Evolutionary conservation across 768 basidiomycete species (phyloP).

Genomic region (Pilatotrama ljubarskyi): DNA sequence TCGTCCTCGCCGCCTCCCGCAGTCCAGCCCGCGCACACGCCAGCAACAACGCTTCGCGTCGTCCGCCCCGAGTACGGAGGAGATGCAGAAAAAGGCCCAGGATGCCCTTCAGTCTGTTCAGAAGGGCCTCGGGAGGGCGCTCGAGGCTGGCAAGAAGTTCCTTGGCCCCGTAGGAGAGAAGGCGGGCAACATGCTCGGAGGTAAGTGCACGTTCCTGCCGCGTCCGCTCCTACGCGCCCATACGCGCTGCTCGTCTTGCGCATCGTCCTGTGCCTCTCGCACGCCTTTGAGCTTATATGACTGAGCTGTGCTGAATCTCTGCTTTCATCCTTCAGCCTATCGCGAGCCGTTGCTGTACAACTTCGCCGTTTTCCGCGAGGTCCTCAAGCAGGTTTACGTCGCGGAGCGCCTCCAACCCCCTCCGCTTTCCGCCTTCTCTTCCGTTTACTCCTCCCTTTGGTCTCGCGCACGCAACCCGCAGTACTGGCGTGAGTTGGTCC

Average conservation of each 20-base stretch:
- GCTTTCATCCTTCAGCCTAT: conserved; percentile 51
- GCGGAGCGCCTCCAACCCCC: conserved; percentile 65
- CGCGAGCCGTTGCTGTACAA: conserved; percentile 79
- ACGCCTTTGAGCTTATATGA: no score
- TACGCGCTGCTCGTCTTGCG: neutral
- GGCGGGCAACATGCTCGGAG: conserved; percentile 57
- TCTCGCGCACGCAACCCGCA: conserved; percentile 53
- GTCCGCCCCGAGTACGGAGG: conserved; percentile 38
- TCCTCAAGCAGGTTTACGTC: conserved; percentile 58
- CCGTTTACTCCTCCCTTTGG: conserved; percentile 68
- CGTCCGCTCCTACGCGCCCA: neutral
- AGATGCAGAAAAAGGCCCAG: conserved; percentile 69
- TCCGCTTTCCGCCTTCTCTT: conserved; percentile 49
- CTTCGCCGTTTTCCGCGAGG: conserved; percentile 70
- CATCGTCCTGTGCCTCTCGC: no score
- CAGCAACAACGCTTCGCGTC: conserved; percentile 30
- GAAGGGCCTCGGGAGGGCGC: conserved; percentile 54
- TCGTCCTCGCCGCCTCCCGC: conserved; percentile 23
- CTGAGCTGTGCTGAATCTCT: neutral
- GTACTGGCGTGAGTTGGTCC: conserved; percentile 61
- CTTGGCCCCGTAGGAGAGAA: conserved; percentile 53
- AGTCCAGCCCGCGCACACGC: conserved; percentile 17
- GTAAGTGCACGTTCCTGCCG: conserved; percentile 35
- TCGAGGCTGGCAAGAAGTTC: conserved; percentile 49
- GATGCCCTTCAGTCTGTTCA: conserved; percentile 61